phyloP scores from a whole-genome alignment of 257 asterid genomes.

The Euphrasia confusa region DNA sequence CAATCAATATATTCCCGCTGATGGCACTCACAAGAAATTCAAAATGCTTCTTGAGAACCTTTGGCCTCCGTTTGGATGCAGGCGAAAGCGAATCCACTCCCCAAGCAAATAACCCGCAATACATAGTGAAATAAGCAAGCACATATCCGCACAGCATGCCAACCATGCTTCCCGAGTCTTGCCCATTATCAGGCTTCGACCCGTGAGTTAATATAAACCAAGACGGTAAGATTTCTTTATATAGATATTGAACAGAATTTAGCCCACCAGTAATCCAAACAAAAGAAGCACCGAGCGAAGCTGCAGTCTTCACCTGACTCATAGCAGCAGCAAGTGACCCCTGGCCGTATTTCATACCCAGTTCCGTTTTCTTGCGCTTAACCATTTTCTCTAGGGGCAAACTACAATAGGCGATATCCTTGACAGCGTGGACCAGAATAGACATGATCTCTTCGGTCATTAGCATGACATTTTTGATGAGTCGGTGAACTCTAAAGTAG shows the following conservation, averaged over 20 bases:
- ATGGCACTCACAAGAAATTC: conserved; percentile 73
- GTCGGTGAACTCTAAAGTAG: conserved; percentile 82
- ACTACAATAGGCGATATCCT: conserved; percentile 55
- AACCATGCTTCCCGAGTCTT: conserved; percentile 41
- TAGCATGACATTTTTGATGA: conserved; percentile 64
- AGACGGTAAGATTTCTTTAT: conserved; percentile 76
- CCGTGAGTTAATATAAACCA: conserved; percentile 74
- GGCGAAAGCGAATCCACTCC: conserved; percentile 49
- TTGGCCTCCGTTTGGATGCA: conserved; percentile 52
- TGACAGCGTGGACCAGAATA: conserved; percentile 64
- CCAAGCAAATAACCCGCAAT: conserved; percentile 67
- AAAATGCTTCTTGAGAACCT: conserved; percentile 50
- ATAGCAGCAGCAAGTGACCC: conserved; percentile 76
- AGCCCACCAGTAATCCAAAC: conserved; percentile 86
- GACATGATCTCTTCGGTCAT: conserved; percentile 80
- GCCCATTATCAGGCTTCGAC: conserved; percentile 26
- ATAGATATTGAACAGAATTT: conserved; percentile 50
- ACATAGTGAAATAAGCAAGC: conserved; percentile 69
- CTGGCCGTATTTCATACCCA: conserved; percentile 59
- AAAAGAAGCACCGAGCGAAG: conserved; percentile 77
- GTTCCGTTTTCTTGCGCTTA: conserved; percentile 60
- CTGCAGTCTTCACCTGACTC: conserved; percentile 74
- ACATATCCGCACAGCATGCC: conserved; percentile 74
- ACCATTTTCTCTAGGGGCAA: conserved; percentile 49
- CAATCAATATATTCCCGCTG: conserved; percentile 72